Conservation (phyloP, 305 asterid genomes). For the Fraxinus sp. region DNA sequence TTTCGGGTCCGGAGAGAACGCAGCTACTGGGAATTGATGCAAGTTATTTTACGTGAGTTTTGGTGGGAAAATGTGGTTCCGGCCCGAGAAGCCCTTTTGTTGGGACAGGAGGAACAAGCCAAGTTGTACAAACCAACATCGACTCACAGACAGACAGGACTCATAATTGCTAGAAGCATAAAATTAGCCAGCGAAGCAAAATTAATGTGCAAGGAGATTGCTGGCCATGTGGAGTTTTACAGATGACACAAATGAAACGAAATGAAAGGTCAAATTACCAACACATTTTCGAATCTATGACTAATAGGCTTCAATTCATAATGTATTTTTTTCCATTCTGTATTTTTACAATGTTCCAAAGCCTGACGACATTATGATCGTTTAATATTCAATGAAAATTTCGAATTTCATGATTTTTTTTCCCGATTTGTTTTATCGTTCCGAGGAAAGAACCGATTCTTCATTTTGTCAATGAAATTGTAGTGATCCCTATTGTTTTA, state of each 20-base stretch:
- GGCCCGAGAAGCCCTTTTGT: constrained; percentile 62
- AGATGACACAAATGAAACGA: constrained; percentile 24
- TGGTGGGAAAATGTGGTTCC: constrained; percentile 97
- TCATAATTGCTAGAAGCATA: constrained; percentile 67
- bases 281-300: background rate
- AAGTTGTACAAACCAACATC: constrained; percentile 57
- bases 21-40: constrained; percentile 68
- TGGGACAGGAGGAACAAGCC: constrained; percentile 68
- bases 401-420: background rate
- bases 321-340: constrained; percentile 5
- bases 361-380: background rate
- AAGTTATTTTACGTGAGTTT: constrained; percentile 69
- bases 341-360: background rate
- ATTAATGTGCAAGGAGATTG: constrained; percentile 79
- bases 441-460: background rate
- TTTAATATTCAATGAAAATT: background rate
- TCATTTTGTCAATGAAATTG: background rate
- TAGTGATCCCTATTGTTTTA: background rate
- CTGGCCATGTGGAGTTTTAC: constrained; percentile 68
- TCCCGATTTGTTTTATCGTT: background rate
- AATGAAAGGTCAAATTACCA: background rate
- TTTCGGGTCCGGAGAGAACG: constrained; percentile 75
- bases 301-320: constrained; percentile 8
- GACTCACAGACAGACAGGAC: constrained; percentile 67
- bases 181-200: constrained; percentile 70